Evolutionary conservation across 2,329 filamentous ascomycete species (phyloP).

Genomic region (Nectriaceae sp.): DNA sequence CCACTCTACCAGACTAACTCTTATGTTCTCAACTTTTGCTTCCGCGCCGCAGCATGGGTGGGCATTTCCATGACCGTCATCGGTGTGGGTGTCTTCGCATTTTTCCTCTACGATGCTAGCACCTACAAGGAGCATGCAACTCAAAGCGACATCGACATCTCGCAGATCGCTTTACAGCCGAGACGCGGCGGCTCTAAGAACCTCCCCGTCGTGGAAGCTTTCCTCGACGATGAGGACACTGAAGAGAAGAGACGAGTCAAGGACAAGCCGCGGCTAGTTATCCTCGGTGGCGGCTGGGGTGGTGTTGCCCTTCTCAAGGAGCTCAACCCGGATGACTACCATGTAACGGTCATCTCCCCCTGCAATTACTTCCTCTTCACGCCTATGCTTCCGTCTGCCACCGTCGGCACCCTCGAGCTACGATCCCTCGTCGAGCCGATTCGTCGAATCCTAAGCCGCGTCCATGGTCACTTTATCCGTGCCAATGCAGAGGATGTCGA

Average conservation of each 20-base stretch:
- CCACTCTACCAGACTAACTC: constrained; percentile 53
- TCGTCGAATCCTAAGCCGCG: constrained; percentile 74
- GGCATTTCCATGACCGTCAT: constrained; percentile 76
- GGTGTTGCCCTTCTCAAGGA: constrained; percentile 90
- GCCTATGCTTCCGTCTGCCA: constrained; percentile 95
- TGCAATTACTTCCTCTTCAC: constrained; percentile 98
- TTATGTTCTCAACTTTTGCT: constrained; percentile 58
- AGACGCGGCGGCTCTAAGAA: constrained; percentile 90
- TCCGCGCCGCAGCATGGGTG: constrained; percentile 60
- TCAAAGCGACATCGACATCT: constrained; percentile 77
- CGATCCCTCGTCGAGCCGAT: constrained; percentile 92
- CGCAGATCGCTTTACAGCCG: constrained; percentile 78
- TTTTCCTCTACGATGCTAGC: constrained; percentile 91
- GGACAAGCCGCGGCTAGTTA: constrained; percentile 89
- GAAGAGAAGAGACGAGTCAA: constrained; percentile 70
- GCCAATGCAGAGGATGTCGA: constrained; percentile 87
- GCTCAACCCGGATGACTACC: constrained; percentile 87
- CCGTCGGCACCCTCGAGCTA: constrained; percentile 90
- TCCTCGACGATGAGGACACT: constrained; percentile 86
- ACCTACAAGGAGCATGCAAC: constrained; percentile 78
- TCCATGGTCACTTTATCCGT: constrained; percentile 87
- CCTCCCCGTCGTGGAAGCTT: constrained; percentile 82
- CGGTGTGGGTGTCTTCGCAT: constrained; percentile 70
- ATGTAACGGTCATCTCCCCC: constrained; percentile 92
- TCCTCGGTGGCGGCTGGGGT: constrained; percentile 93